Percentiles rank a stretch among this genome's conserved stretches.
Evolutionary conservation across 441 rosid genomes (phyloP).

Genomic region (Bruguiera hainesii): DNA sequence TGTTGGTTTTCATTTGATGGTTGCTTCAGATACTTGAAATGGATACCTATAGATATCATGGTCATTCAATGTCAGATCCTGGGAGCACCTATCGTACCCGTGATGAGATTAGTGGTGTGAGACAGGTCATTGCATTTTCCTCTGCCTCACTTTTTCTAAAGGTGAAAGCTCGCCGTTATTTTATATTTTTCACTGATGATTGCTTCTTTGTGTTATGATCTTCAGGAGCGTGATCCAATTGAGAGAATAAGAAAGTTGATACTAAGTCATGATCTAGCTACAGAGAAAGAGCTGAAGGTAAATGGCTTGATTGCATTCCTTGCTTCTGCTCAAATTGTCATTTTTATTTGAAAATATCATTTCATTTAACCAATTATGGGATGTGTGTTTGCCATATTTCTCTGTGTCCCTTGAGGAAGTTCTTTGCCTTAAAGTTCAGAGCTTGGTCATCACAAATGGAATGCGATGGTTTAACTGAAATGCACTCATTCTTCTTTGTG

Average conservation of each 20-base stretch:
- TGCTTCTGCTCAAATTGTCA: background rate
- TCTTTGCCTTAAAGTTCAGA: background rate
- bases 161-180: background rate
- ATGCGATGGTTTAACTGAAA: slow-evolving; percentile 7
- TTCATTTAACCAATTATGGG: background rate
- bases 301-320: slow-evolving; percentile 1
- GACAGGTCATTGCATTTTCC: slow-evolving; percentile 59
- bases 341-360: background rate
- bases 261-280: slow-evolving; percentile 74
- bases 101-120: slow-evolving; percentile 84
- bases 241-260: slow-evolving; percentile 84
- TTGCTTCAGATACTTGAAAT: slow-evolving; percentile 81
- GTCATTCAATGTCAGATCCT: slow-evolving; percentile 99
- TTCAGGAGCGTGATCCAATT: slow-evolving; percentile 90
- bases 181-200: background rate
- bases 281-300: slow-evolving; percentile 97
- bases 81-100: slow-evolving; percentile 99
- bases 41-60: slow-evolving; percentile 98
- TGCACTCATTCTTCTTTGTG: background rate
- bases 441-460: background rate
- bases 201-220: slow-evolving; percentile 8
- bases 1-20: slow-evolving; percentile 16
- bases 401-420: background rate
- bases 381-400: background rate
- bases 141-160: slow-evolving; percentile 9